Conservation (phyloP, 495 filamentous ascomycete genomes). For the Barbatosphaeria neglecta region DNA sequence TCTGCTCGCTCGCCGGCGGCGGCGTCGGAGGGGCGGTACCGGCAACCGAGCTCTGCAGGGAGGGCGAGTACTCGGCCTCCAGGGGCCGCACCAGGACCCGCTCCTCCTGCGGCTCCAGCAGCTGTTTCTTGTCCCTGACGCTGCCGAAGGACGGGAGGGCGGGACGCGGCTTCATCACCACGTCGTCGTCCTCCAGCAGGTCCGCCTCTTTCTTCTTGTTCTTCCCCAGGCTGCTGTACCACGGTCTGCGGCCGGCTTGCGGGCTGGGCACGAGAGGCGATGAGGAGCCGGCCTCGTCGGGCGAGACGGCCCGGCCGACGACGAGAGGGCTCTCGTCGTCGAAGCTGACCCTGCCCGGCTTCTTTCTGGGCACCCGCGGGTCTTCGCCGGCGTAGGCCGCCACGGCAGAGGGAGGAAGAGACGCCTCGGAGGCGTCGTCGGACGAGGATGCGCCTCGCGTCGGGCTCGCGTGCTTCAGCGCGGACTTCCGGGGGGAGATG, state of each 20-base stretch:
- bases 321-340: conserved; percentile 52
- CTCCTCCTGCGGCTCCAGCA: conserved; percentile 18
- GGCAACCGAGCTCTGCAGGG: not conserved
- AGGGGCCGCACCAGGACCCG: conserved; percentile 40
- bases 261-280: conserved; percentile 34
- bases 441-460: conserved; percentile 33
- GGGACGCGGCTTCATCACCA: conserved; percentile 59
- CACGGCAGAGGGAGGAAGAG: conserved; percentile 3
- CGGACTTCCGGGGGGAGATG: conserved; percentile 76
- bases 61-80: conserved; percentile 16
- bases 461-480: conserved; percentile 57
- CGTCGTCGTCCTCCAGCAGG: conserved; percentile 47
- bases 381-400: conserved; percentile 40
- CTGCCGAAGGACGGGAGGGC: conserved; percentile 78
- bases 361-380: conserved; percentile 45
- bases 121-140: conserved; percentile 44
- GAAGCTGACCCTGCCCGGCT: conserved; percentile 71
- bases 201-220: conserved; percentile 34
- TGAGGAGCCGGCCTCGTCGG: conserved; percentile 41
- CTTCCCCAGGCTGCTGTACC: conserved; percentile 41
- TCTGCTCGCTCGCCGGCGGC: not conserved
- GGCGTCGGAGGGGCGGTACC: not conserved
- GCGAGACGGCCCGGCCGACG: conserved; percentile 46
- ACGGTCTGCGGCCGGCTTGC: conserved; percentile 36
- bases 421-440: conserved; percentile 28